Base-by-base conservation (phyloP, 2,329 filamentous ascomycete species). In the Penicillium aurantiogriseum region DNA sequence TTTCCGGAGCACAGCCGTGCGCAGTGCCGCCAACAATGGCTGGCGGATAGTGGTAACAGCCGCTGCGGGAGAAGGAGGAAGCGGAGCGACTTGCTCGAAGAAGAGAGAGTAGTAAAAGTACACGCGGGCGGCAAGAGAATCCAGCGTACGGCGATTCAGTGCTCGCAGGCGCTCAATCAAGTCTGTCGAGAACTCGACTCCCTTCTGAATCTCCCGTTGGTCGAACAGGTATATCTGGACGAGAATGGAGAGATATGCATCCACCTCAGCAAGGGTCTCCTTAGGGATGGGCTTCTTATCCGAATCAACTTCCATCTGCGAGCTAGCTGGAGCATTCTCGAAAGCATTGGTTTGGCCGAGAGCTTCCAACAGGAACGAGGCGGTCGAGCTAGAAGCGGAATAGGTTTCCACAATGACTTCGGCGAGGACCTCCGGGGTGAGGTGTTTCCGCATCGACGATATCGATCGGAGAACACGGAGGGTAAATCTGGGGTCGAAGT, bases 31-130 rank as follows among this genome's bases (percentile, higher is more conserved):
- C 54, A 99, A 86, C 50, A 99, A 84, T 62, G 87, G 88, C 55
- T 92, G 91, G 58, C 94, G 89, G 70, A 96, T 92, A 40, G 88
- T 83, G 60, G 97, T 90, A 64, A 96, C 86, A 4, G 92, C 89
- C 7, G 92, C 96, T 69, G 91, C 88, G 55, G 91, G 89, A 51
- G 92, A 97, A 25, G 93, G 92, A 44, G 94, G 90, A 62, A 93
- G 85, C 23, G 93, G 92, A 59, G 87, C 85, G 61, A 95, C 85
- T 76, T 95, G 88, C 82, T 99, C 94, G 79, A 89, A 91, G 81
- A 97, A 97, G 68, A 97, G 83, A 25, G 91, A 91, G 79, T 91
- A 96, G 82, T 99, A 99, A 79, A 97, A 97, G 83, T 97, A 99
- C 62, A 93, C 92, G 77, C 95, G 95, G 64, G 93, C 92, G 58